phyloP scores from a whole-genome alignment of 2,329 filamentous ascomycete genomes.

The Monilinia laxa region DNA sequence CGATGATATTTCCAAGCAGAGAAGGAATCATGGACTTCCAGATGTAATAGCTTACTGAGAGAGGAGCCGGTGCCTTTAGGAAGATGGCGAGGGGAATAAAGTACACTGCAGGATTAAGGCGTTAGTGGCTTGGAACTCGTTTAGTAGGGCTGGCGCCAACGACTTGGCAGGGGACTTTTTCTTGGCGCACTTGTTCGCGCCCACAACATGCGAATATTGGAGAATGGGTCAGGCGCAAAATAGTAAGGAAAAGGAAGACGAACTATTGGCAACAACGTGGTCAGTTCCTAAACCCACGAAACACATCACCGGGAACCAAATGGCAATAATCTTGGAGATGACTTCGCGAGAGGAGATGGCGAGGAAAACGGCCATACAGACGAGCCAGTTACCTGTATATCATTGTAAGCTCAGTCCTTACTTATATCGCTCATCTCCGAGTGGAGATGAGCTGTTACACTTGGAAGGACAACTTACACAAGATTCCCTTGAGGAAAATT shows the following conservation, averaged over 20 bases:
- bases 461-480: slow-evolving; percentile 40
- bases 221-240: neutral
- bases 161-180: slow-evolving; percentile 15
- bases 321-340: slow-evolving; percentile 52
- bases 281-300: slow-evolving; percentile 55
- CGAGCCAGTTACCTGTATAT: slow-evolving; percentile 51
- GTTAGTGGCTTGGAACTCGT: slow-evolving; percentile 1
- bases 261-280: slow-evolving; percentile 55
- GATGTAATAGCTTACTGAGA: slow-evolving; percentile 53
- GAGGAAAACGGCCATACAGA: slow-evolving; percentile 53
- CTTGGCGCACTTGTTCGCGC: neutral
- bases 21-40: slow-evolving; percentile 58
- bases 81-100: slow-evolving; percentile 53
- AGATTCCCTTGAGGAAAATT: slow-evolving; percentile 55
- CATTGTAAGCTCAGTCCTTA: neutral
- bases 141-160: neutral
- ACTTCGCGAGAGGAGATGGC: slow-evolving; percentile 51
- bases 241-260: neutral
- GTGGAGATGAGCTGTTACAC: neutral
- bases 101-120: slow-evolving; percentile 42
- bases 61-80: slow-evolving; percentile 44
- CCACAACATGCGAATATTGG: neutral
- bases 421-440: neutral
- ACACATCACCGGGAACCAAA: slow-evolving; percentile 57
- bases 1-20: slow-evolving; percentile 53